Evolutionary conservation across 2,329 filamentous ascomycete genomes (phyloP).

Genomic region (Venturia aucupariae): DNA sequence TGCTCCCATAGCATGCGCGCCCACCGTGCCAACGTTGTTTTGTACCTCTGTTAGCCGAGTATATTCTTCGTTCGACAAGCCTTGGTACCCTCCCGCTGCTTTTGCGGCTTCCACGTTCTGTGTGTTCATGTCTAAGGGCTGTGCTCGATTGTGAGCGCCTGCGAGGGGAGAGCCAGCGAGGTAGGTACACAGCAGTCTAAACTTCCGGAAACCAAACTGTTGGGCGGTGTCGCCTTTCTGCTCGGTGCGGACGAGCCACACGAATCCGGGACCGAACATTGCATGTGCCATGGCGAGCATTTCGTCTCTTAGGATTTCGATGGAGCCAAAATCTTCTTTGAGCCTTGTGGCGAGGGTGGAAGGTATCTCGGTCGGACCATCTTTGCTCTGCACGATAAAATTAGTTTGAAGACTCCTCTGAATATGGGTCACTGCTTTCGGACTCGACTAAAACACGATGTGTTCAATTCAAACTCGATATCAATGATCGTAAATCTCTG

Average conservation of each 20-base stretch:
- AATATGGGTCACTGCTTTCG: no score
- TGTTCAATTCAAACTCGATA: no score
- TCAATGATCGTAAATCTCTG: no score
- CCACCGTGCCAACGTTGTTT: slow-evolving; percentile 34
- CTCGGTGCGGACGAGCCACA: slow-evolving; percentile 68
- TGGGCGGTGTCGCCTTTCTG: slow-evolving; percentile 32
- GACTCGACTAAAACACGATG: no score
- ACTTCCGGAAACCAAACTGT: slow-evolving; percentile 15
- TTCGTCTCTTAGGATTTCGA: slow-evolving; percentile 72
- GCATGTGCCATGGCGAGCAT: slow-evolving; percentile 70
- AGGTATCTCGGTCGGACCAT: neutral
- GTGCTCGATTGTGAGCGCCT: slow-evolving; percentile 70
- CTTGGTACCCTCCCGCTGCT: slow-evolving; percentile 16
- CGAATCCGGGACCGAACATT: slow-evolving; percentile 96
- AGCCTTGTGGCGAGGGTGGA: slow-evolving; percentile 40
- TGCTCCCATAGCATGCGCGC: slow-evolving; percentile 22
- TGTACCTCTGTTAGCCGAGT: slow-evolving; percentile 16
- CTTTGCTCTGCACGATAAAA: slow-evolving; percentile 19
- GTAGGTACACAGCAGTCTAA: slow-evolving; percentile 77
- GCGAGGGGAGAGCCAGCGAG: slow-evolving; percentile 83
- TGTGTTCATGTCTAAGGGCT: slow-evolving; percentile 62
- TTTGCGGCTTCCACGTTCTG: slow-evolving; percentile 21
- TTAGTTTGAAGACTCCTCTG: neutral
- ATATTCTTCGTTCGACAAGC: neutral
- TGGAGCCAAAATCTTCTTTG: slow-evolving; percentile 63